Evolutionary conservation across 768 basidiomycete genomes (phyloP).

Genomic region (Psilocybe cyanescens): DNA sequence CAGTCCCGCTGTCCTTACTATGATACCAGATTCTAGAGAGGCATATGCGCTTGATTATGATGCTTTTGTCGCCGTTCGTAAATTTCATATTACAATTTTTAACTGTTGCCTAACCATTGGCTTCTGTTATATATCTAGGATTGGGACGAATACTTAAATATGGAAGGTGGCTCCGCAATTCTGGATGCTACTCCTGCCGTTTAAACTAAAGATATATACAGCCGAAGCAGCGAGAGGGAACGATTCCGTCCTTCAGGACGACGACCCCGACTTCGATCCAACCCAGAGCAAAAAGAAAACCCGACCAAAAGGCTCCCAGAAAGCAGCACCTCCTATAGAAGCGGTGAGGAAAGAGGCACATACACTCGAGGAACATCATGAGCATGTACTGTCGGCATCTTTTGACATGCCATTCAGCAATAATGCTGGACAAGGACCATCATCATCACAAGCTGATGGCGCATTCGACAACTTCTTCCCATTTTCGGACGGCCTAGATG

Average conservation of each 20-base stretch:
- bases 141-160: conserved; percentile 65
- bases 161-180: conserved; percentile 37
- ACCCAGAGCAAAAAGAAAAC: conserved; percentile 19
- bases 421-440: conserved; percentile 31
- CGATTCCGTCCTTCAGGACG: conserved; percentile 29
- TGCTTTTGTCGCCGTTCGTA: conserved; percentile 61
- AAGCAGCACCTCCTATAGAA: conserved; percentile 42
- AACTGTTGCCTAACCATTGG: not conserved
- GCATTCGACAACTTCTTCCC: conserved; percentile 52
- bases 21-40: conserved; percentile 52
- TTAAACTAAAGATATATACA: not conserved
- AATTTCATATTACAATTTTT: not conserved
- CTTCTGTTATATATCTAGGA: conserved; percentile 39
- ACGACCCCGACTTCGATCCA: conserved; percentile 57
- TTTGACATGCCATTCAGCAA: conserved; percentile 61
- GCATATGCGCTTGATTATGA: conserved; percentile 64
- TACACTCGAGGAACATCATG: conserved; percentile 74
- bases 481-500: conserved; percentile 56
- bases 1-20: conserved; percentile 55
- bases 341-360: conserved; percentile 53
- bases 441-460: conserved; percentile 60
- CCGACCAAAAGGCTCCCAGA: conserved; percentile 26
- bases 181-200: not conserved
- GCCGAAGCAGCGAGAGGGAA: conserved; percentile 13
- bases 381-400: conserved; percentile 66